phyloP scores from a whole-genome alignment of 495 filamentous ascomycete species.

The Pyronema omphalodes region DNA sequence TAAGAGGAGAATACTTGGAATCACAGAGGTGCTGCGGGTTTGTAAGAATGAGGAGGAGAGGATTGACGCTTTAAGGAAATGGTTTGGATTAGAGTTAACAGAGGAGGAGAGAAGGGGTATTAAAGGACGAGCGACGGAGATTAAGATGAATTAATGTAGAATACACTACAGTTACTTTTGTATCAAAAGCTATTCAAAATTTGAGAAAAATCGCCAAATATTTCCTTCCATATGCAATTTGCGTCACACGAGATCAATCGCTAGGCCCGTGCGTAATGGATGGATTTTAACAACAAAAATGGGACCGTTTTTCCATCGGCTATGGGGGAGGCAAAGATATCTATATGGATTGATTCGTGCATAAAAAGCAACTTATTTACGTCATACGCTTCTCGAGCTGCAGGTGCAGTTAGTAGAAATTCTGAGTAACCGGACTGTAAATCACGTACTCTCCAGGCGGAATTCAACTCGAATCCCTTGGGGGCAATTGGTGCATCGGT shows the following conservation, averaged over 20 bases:
- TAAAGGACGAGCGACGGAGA: slow-evolving; percentile 30
- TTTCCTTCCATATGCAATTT: too few species aligned
- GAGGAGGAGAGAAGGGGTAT: slow-evolving; percentile 35
- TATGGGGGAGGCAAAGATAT: background rate
- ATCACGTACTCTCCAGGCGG: slow-evolving; percentile 67
- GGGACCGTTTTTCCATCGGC: background rate
- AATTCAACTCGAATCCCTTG: slow-evolving; percentile 78
- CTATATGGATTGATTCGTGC: background rate
- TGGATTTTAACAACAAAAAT: too few species aligned
- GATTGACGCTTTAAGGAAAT: slow-evolving; percentile 32
- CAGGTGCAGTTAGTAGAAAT: slow-evolving; percentile 10
- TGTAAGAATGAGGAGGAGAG: slow-evolving; percentile 36
- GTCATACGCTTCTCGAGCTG: slow-evolving; percentile 36
- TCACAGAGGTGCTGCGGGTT: slow-evolving; percentile 32
- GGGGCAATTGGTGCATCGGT: slow-evolving; percentile 63
- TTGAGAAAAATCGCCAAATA: too few species aligned
- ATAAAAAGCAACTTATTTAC: slow-evolving; percentile 20
- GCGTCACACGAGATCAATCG: too few species aligned
- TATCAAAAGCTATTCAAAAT: too few species aligned
- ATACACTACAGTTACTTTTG: background rate
- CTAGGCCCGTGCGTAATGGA: too few species aligned
- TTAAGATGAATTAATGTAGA: slow-evolving; percentile 21
- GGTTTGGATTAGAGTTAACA: slow-evolving; percentile 38
- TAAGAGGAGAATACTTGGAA: slow-evolving; percentile 41
- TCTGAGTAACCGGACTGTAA: background rate